phyloP scores from a whole-genome alignment of 169 alveolate genomes.

The Cryptosporidium ubiquitum region DNA sequence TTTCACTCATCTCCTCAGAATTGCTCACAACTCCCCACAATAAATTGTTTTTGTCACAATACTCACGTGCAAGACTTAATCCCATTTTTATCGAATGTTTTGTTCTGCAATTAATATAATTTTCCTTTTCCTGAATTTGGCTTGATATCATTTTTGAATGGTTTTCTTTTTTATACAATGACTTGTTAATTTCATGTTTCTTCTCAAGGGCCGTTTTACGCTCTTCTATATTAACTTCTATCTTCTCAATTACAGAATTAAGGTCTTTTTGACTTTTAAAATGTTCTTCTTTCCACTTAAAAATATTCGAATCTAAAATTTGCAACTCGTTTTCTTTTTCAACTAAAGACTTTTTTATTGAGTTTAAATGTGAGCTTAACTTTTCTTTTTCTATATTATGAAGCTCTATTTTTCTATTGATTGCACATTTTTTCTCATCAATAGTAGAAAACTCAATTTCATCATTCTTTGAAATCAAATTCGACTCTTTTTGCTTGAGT shows the following conservation, averaged over 20 bases:
- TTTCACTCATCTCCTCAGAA: background rate
- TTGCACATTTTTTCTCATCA: constrained; percentile 17
- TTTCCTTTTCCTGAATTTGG: constrained; percentile 13
- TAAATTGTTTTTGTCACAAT: background rate
- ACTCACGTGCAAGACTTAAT: constrained; percentile 23
- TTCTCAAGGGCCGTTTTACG: constrained; percentile 12
- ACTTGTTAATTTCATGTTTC: constrained; percentile 47
- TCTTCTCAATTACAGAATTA: background rate
- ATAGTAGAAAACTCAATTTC: constrained; percentile 27
- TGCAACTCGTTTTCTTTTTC: constrained; percentile 6
- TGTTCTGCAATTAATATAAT: background rate
- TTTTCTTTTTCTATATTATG: constrained; percentile 15
- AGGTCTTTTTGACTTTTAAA: background rate
- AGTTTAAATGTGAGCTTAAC: constrained; percentile 5
- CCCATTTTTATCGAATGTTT: constrained; percentile 45
- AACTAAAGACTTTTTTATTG: constrained; percentile 15
- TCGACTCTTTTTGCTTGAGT: constrained; percentile 16
- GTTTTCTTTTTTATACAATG: constrained; percentile 12
- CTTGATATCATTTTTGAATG: background rate
- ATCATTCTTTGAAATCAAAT: constrained; percentile 14
- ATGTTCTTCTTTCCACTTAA: constrained; percentile 6
- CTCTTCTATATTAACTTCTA: background rate
- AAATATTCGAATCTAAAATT: background rate
- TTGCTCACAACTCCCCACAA: constrained; percentile 1
- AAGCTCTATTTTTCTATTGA: constrained; percentile 5